These are phyloP conservation scores for Alopecurus myosuroides DNA, from an alignment of 176 grass and related monocot species.

Conservation along the genomic window DNA sequence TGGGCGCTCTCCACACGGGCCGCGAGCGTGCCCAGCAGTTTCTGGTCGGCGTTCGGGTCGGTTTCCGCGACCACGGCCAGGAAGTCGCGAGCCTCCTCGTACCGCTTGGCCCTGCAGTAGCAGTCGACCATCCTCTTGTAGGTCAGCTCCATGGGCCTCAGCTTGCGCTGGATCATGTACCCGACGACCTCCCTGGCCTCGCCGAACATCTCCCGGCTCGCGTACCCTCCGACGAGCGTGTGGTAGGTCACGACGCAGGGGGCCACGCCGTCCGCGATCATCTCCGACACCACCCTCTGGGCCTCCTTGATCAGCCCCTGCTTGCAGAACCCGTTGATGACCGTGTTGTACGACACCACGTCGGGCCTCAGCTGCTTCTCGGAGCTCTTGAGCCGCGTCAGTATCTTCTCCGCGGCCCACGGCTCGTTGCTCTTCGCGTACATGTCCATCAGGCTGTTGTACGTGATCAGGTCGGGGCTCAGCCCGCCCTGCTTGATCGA, in stretches of 20 bases:
- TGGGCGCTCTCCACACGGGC: constrained; percentile 24
- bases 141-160: constrained; percentile 65
- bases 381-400: constrained; percentile 58
- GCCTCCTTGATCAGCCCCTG: constrained; percentile 80
- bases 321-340: constrained; percentile 95
- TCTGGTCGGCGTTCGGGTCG: constrained; percentile 35
- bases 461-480: constrained; percentile 72
- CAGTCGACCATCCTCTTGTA: constrained; percentile 69
- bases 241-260: constrained; percentile 77
- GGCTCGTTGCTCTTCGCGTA: constrained; percentile 69
- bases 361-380: constrained; percentile 61
- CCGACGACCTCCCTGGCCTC: constrained; percentile 69
- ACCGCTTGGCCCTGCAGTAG: constrained; percentile 60
- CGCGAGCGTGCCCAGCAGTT: constrained; percentile 2
- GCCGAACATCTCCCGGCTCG: constrained; percentile 60
- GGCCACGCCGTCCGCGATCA: constrained; percentile 60
- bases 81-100: constrained; percentile 53
- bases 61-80: constrained; percentile 43
- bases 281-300: constrained; percentile 70
- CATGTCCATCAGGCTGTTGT: constrained; percentile 95
- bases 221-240: constrained; percentile 67
- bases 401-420: constrained; percentile 72
- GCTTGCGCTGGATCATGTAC: constrained; percentile 86
- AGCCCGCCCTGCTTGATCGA: constrained; percentile 54
- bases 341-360: constrained; percentile 83